A percentile compares a stretch with the other conserved stretches of the same genome.
phyloP scores from a whole-genome alignment of 2,329 filamentous ascomycete genomes.

The Cladophialophora carrionii region DNA sequence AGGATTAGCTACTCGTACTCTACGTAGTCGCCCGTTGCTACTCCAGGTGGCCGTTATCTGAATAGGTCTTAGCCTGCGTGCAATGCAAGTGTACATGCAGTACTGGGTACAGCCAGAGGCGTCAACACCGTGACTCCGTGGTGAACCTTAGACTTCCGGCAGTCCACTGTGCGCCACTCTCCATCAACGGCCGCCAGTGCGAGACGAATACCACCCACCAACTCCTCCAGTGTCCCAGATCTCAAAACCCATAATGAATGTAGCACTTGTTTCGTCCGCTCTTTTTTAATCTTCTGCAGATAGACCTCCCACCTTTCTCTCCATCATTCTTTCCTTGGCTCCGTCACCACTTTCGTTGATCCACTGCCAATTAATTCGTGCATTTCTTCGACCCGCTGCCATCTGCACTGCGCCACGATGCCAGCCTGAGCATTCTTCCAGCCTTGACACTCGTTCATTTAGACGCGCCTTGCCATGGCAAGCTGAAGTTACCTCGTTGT shows the following conservation, averaged over 20 bases:
- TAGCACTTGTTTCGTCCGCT: background rate
- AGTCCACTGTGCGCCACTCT: background rate
- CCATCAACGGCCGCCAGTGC: constrained; percentile 2
- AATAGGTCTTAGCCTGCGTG: background rate
- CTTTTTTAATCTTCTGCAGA: constrained; percentile 2
- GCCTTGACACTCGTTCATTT: constrained; percentile 1
- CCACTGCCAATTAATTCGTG: constrained; percentile 7
- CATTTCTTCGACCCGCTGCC: constrained; percentile 7
- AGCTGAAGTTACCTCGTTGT: constrained; percentile 9
- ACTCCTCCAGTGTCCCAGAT: constrained; percentile 3
- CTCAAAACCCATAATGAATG: background rate
- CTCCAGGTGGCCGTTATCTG: background rate
- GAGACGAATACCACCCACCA: constrained; percentile 18
- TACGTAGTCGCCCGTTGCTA: background rate
- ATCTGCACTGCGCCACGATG: constrained; percentile 21
- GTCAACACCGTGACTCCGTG: background rate
- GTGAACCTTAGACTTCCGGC: constrained; percentile 1
- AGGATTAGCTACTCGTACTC: background rate
- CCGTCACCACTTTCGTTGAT: constrained; percentile 21
- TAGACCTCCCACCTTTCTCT: constrained; percentile 6
- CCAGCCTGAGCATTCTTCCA: background rate
- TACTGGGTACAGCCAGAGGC: background rate
- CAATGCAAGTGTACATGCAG: background rate
- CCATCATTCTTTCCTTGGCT: constrained; percentile 2
- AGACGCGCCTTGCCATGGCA: constrained; percentile 13